These are phyloP conservation scores for Candida oleophila DNA, from an alignment of 805 yeast species.

Conservation along the genomic window DNA sequence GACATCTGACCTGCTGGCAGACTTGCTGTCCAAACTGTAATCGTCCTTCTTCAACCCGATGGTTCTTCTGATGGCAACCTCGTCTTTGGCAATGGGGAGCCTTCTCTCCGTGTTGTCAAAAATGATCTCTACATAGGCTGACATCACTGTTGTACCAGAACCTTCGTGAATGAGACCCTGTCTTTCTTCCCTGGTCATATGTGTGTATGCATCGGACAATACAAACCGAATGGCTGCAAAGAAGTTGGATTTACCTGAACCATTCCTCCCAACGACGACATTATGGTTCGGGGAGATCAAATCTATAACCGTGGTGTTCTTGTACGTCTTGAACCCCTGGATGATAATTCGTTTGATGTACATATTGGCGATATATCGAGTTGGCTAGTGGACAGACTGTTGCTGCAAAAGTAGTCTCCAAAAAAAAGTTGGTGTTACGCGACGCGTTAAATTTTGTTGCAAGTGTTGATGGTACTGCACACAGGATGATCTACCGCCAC, in stretches of 20 bases:
- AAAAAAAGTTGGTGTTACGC: neutral
- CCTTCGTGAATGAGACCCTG: constrained; percentile 89
- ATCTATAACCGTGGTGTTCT: constrained; percentile 76
- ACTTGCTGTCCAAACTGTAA: constrained; percentile 76
- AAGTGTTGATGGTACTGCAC: neutral
- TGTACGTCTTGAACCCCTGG: constrained; percentile 93
- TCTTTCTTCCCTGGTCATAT: constrained; percentile 81
- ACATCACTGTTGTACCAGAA: constrained; percentile 75
- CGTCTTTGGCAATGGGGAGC: constrained; percentile 66
- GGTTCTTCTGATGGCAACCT: constrained; percentile 78
- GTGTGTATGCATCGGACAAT: constrained; percentile 82
- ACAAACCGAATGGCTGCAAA: constrained; percentile 95
- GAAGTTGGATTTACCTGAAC: constrained; percentile 95
- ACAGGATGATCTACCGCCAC: no score
- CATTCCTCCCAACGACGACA: constrained; percentile 85
- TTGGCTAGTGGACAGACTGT: neutral
- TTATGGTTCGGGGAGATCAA: constrained; percentile 78
- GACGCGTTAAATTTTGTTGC: neutral
- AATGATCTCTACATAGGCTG: constrained; percentile 87
- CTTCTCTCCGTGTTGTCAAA: constrained; percentile 80
- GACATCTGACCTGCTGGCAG: constrained; percentile 77
- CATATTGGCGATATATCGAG: constrained; percentile 30
- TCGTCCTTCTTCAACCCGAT: constrained; percentile 93
- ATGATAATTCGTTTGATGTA: constrained; percentile 58
- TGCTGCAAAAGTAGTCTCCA: neutral